Evolutionary conservation across 1,284 basidiomycete genomes (phyloP), one percentile per base, ranked within the genome.

Genomic region (Moesziomyces sp.): DNA sequence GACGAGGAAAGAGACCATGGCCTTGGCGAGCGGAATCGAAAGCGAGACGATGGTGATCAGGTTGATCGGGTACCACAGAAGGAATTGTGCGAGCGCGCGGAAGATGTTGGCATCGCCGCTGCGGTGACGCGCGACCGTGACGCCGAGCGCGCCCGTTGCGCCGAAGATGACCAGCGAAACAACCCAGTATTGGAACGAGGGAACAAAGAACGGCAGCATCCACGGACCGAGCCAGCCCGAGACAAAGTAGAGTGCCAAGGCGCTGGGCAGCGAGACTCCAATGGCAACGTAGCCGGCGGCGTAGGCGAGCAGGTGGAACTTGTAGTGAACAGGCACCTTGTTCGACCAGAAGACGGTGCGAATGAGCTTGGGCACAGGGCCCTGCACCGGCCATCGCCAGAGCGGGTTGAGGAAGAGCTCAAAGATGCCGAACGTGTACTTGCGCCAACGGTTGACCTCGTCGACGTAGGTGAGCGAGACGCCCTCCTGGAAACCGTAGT

Each of bases 361-460:
- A 42, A 93, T 88, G 76, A 93, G 91, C 72, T 89, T 89, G 46
- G 88, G 92, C 83, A 93, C 89, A 0, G 92, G 92, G 9, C 92
- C 92, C 58, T 88, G 85, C 60, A 85, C 86, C 87, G 89, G 90
- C 92, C 92, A 93, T 26, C 88, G 80, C 53, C 88, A 87, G 62
- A 93, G 52, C 65, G 63, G 65, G 59, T 65, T 61, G 75, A 72
- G 48, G 34, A 70, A 47, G 35, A 80, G 24, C 54, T 83, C 86
- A 64, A 81, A 91, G 52, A 84, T 73, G 8, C 92, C 92, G 81
- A 91, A 93, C 0, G 91, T 87, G 78, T 93, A 94, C 81, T 94
- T 94, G 74, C 93, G 91, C 92, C 92, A 94, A 3, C 92, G 85
- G 73, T 93, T 93, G 3, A 92, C 85, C 79, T 92, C 91, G 77